A percentile compares a stretch with the other conserved stretches of the same genome.
phyloP scores from a whole-genome alignment of 345 rosid genomes.

The Lepidium aucheri region DNA sequence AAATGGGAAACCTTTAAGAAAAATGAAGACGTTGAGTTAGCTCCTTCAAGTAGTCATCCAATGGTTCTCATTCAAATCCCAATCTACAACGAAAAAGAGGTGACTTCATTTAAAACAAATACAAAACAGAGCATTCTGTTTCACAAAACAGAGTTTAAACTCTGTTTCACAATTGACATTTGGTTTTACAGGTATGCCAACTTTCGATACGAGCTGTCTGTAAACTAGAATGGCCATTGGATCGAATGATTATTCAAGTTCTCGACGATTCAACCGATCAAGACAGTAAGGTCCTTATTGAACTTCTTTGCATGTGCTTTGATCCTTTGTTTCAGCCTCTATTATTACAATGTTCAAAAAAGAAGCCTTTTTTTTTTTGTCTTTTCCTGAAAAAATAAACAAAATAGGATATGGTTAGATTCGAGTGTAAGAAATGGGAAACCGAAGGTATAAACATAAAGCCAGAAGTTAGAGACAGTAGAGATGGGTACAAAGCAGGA shows the following conservation, averaged over 20 bases:
- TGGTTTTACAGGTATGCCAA: slow-evolving; percentile 49
- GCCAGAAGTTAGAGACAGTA: slow-evolving; percentile 54
- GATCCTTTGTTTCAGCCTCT: neutral
- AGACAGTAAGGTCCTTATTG: slow-evolving; percentile 23
- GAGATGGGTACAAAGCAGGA: slow-evolving; percentile 80
- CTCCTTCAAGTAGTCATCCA: slow-evolving; percentile 28
- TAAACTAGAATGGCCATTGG: slow-evolving; percentile 78
- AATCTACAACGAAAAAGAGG: slow-evolving; percentile 28
- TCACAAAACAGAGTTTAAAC: neutral
- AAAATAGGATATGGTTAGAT: slow-evolving; percentile 50
- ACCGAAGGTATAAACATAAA: slow-evolving; percentile 62
- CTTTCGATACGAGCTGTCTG: slow-evolving; percentile 86
- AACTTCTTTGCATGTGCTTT: neutral
- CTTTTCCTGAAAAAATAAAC: neutral
- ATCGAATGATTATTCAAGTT: slow-evolving; percentile 75
- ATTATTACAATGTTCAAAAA: neutral
- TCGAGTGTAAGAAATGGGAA: slow-evolving; percentile 70
- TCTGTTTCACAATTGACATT: neutral
- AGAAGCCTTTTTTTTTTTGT: neutral
- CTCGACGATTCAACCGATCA: slow-evolving; percentile 85
- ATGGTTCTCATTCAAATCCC: slow-evolving; percentile 29
- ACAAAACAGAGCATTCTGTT: neutral
- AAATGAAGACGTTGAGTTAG: slow-evolving; percentile 39
- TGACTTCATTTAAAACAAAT: neutral
- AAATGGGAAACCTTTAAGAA: slow-evolving; percentile 34